Evolutionary conservation across 129 eudicot species (phyloP), one percentile per base, ranked within the genome.

Genomic region (Tagetes erecta): DNA sequence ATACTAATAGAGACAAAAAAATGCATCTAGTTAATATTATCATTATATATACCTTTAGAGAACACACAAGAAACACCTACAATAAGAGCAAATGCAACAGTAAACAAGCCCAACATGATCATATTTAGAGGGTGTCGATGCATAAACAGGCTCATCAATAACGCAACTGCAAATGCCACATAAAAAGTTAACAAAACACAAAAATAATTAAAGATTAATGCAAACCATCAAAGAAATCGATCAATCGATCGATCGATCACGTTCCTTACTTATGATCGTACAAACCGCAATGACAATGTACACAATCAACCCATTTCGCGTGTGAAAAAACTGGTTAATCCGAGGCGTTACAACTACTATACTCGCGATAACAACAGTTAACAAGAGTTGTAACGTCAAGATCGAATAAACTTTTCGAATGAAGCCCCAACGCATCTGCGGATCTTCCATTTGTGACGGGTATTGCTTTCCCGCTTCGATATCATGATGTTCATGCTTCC

Each of bases 351-450:
- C 53, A 27, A 82, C 85, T 36, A 91, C 87, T 9, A 67, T 78
- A 41, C 75, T 30, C 12, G 91, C 90, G 7, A 88, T 67, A 31
- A 47, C 78, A 50, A 79, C 78, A 0, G 92, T 86, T 12, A 88
- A 53, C 42, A 92, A 71, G 83, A 92, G 40, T 78, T 90, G 92
- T 11, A 85, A 50, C 10, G 83, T 73, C 53, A 90, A 70, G 31
- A 90, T 85, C 1, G 82, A 77, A 50, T 92, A 92, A 70, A 92
- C 95, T 80, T 92, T 92, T 2, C 97, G 81, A 37, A 92, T 87
- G 75, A 92, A 92, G 6, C 80, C 94, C 97, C 97, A 92, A 67
- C 97, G 83, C 41, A 87, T 70, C 76, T 85, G 81, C 0, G 97
- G 94, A 73, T 78, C 74, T 53, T 92, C 97, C 78, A 55, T 62